Conservation (phyloP, 2,329 filamentous ascomycete genomes). For the Clonostachys sp. region DNA sequence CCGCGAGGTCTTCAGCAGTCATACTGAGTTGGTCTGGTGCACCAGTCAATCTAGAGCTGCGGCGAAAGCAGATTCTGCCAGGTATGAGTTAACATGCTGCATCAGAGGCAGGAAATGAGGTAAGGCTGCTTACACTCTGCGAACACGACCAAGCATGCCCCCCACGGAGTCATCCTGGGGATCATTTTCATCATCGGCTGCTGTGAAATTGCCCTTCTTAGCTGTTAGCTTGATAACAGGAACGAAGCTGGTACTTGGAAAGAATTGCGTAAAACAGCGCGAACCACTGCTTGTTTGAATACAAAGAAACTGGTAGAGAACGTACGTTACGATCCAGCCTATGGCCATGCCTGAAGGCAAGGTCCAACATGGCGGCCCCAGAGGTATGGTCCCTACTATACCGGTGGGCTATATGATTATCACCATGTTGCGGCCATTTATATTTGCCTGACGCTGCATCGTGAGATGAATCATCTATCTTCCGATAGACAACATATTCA, state of each 20-base stretch:
- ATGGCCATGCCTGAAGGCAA: conserved; percentile 22
- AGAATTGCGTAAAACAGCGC: background rate
- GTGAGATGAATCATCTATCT: conserved; percentile 7
- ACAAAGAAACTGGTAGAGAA: background rate
- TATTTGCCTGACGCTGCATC: conserved; percentile 1
- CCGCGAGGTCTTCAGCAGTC: conserved; percentile 23
- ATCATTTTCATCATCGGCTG: conserved; percentile 10
- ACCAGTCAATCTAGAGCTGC: conserved; percentile 20
- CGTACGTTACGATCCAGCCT: conserved; percentile 20
- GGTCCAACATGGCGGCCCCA: conserved; percentile 20
- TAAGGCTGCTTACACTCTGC: conserved; percentile 20
- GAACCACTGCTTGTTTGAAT: background rate
- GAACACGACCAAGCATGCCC: conserved; percentile 25
- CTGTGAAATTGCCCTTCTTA: conserved; percentile 15
- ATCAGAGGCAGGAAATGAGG: too few relatives aligned
- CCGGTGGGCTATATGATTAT: conserved; percentile 22
- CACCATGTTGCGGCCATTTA: conserved; percentile 4
- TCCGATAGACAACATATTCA: conserved; percentile 28
- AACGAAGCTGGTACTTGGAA: background rate
- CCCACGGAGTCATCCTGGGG: conserved; percentile 10
- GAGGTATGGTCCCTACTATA: conserved; percentile 23
- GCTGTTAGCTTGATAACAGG: background rate
- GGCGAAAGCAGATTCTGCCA: conserved; percentile 27
- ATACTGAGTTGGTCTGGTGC: conserved; percentile 27
- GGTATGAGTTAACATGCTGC: conserved; percentile 2